Evolutionary conservation across 2,329 filamentous ascomycete genomes (phyloP), one percentile per base, ranked within the genome.

Genomic region (Apiospora pterosperma): DNA sequence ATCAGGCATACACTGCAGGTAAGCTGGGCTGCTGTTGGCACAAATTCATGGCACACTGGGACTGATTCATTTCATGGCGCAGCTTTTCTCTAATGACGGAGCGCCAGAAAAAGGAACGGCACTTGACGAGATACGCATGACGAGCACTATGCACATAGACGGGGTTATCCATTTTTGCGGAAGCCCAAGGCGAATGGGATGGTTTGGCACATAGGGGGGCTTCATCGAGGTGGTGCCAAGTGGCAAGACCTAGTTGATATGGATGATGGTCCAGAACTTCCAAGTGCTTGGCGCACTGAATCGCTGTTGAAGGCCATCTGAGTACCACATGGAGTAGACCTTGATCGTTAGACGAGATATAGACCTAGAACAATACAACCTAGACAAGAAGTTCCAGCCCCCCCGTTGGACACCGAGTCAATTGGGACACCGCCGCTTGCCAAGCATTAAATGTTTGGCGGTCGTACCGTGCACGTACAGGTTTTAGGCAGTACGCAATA

Each of bases 1-100:
- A 94, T 79, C 78, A 96, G 78, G 89, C 90, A 44, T 92, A 89
- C 77, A 83, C 89, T 71, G 93, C 92, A 69, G 90, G 91, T 88
- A 75, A 87, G 83, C 83, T 62, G 59, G 41, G 36, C 36, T 28
- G 36, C n/a, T 31, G 14, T 31, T 19, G 16, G n/a, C 14, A n/a
- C 23, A n/a, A 23, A 41, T 16, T 12, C 23, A 61, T 19, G 8
- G 23, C 10, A 21, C 59, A 41, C 7, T 61, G 59, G 39, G 23
- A 61, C 36, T 41, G 16, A 55, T 52, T 31, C 28, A 55, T 12
- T 34, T 21, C 28, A 34, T 55, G 59, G 39, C 59, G n/a, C 21
- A 75, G 73, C 72, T 36, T 71, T 76, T 28, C 39, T 61, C 36
- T 61, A 41, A 39, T 25, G 28, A 61, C 12, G 8, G 16, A 16